Evolutionary conservation across 2,329 filamentous ascomycete species (phyloP), one percentile per base, ranked within the genome.

Genomic region (Cladophialophora immunda): DNA sequence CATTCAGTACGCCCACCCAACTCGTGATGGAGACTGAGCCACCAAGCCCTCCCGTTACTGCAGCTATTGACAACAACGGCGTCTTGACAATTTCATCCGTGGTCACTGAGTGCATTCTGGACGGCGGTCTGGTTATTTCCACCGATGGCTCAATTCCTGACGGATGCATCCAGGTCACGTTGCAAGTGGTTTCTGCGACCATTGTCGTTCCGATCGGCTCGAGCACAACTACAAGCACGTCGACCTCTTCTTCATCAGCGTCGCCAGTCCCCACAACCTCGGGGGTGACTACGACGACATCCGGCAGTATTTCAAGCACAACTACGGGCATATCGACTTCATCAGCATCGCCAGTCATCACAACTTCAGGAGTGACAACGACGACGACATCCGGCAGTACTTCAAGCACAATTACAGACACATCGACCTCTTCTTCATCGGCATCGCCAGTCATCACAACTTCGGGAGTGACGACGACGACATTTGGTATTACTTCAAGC

Each of bases 81-180:
- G 6, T 57, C 22, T 38, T 57, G 55, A 57, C 32, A 6, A 57
- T 57, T 27, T 57, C 55, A 22, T 29, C 27, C 25, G 55, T 57
- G 32, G 32, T 13, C 32, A 9, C 32, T 41, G 55, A 57, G 22
- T 57, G 55, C 19, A 38, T 41, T 11, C 8, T 57, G 55, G 15
- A 57, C 19, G 55, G 55, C 19, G 55, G 55, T 11, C 55, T 57
- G 8, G 30, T 57, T 57, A 32, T 57, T 25, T 57, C 55, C 30
- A 41, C 30, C 6, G 55, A 41, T 41, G 32, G 34, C 19, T 57
- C 55, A 15, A 15, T 57, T 57, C 55, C 55, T 17, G 32, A 41
- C n/a, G 55, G 55, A 2, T 57, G 55, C 32, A 17, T 57, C 55
- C 32, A 19, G 13, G 55, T 38, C 22, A 57, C 30, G 6, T 25